Evolutionary conservation across 768 basidiomycete species (phyloP), one percentile per base, ranked within the genome.

Genomic region (Mycena rosella): DNA sequence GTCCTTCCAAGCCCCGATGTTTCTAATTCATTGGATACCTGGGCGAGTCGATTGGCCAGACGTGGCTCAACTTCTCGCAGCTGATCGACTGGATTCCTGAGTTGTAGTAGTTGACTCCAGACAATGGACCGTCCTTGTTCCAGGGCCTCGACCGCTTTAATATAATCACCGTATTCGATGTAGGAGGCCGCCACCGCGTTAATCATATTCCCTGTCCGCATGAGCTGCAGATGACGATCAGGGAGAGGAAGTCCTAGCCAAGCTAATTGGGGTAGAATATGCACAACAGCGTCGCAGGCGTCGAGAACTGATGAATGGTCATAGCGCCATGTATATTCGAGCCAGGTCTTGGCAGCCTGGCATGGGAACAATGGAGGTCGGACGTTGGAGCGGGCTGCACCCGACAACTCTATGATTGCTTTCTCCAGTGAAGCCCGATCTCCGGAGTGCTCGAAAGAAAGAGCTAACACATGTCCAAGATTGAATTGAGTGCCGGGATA

Each of bases 121-220:
- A 72, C 66, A 18, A 73, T 62, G 13, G 63, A 63, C 2, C 75
- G 72, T 5, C 75, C 75, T 36, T 74, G 72, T 30, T 76, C 75
- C 24, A 74, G 29, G 59, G 75, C 68, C 34, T 76, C 75, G 10
- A 76, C 30, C 2, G 73, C 72, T 17, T 32, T 59, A 3, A 20
- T 36, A 59, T 32, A 24, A 32, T 27, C 29, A n/a, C 63, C 65
- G 20, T 30, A 17, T 17, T 34, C 20, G 48, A 74, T 66, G 2
- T 69, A 72, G 8, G 47, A 51, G 9, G 73, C 54, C 0, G 72
- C 72, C 14, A 72, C 74, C 6, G 60, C 63, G 7, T 49, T 49
- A 17, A 56, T 36, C 30, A 71, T 47, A 29, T 55, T 36, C 13
- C 58, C 69, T 38, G 65, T 38, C 17, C 34, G 44, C 15, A 51